Percentiles rank a stretch among this genome's conserved stretches.
Conservation (phyloP, 768 basidiomycete species). For the Terana coerulea region DNA sequence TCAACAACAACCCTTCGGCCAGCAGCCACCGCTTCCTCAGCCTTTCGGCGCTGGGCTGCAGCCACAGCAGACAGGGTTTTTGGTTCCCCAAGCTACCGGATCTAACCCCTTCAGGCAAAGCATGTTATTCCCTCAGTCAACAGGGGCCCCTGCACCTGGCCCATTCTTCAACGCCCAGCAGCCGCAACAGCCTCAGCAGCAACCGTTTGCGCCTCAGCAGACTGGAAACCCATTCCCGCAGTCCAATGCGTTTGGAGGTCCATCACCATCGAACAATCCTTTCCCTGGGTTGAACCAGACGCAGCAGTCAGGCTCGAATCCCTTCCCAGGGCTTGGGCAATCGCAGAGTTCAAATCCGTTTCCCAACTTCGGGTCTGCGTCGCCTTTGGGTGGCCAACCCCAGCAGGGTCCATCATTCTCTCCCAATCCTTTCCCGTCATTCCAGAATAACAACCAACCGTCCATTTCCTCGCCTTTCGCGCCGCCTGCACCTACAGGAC, state of each 20-base stretch:
- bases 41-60: slow-evolving; percentile 21
- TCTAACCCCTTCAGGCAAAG: slow-evolving; percentile 52
- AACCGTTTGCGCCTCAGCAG: background rate
- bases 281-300: slow-evolving; percentile 27
- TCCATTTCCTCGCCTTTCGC: slow-evolving; percentile 13
- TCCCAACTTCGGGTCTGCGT: slow-evolving; percentile 14
- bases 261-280: slow-evolving; percentile 10
- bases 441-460: background rate
- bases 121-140: slow-evolving; percentile 38
- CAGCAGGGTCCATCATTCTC: background rate
- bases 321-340: slow-evolving; percentile 31
- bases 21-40: too few species aligned
- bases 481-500: slow-evolving; percentile 19
- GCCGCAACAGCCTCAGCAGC: slow-evolving; percentile 5
- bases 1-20: slow-evolving; percentile 28
- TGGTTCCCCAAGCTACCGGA: slow-evolving; percentile 51
- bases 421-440: slow-evolving; percentile 13
- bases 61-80: slow-evolving; percentile 34
- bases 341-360: slow-evolving; percentile 49
- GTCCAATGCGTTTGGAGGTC: background rate
- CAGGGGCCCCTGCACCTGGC: slow-evolving; percentile 21
- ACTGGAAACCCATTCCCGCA: slow-evolving; percentile 17
- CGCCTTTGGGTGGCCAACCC: slow-evolving; percentile 13
- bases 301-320: slow-evolving; percentile 31
- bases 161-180: slow-evolving; percentile 13